Evolutionary conservation across 768 basidiomycete genomes (phyloP).

Genomic region (Ephemerocybe angulata): DNA sequence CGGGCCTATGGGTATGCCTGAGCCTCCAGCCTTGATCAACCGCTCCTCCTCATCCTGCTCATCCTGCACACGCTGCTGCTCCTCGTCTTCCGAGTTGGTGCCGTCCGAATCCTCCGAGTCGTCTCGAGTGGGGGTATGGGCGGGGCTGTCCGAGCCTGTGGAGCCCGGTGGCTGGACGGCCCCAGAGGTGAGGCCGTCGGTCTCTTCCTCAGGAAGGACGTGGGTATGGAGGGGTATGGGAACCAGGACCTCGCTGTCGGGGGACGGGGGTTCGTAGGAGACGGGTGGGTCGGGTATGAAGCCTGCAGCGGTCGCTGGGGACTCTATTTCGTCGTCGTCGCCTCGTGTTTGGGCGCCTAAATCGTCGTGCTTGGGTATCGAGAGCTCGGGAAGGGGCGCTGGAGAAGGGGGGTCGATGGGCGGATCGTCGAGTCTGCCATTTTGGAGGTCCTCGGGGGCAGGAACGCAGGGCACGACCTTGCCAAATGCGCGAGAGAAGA

Average conservation of each 20-base stretch:
- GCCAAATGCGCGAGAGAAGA: conserved; percentile 61
- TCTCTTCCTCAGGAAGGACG: conserved; percentile 52
- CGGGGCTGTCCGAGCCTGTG: conserved; percentile 43
- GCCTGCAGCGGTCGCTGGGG: conserved; percentile 24
- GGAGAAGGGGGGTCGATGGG: conserved; percentile 6
- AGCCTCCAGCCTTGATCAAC: conserved; percentile 85
- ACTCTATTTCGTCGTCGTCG: conserved; percentile 16
- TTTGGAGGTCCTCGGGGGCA: conserved; percentile 40
- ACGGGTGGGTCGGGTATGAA: conserved; percentile 22
- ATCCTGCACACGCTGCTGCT: conserved; percentile 55
- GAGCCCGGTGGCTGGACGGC: conserved; percentile 92
- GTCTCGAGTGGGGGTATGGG: conserved; percentile 38
- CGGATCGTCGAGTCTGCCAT: conserved; percentile 21
- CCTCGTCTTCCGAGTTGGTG: conserved; percentile 64
- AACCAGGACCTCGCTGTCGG: conserved; percentile 31
- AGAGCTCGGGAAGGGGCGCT: conserved; percentile 19
- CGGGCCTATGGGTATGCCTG: conserved; percentile 90
- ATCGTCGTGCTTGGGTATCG: conserved; percentile 14
- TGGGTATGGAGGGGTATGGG: conserved; percentile 36
- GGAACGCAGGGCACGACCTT: conserved; percentile 67
- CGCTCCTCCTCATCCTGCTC: conserved; percentile 88
- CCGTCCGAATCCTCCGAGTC: conserved; percentile 57
- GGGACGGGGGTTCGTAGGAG: conserved; percentile 27
- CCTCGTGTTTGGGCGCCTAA: conserved; percentile 8
- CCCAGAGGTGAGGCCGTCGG: conserved; percentile 84